Evolutionary conservation across 768 basidiomycete genomes (phyloP).

Genomic region (Candolleomyces aberdarensis): DNA sequence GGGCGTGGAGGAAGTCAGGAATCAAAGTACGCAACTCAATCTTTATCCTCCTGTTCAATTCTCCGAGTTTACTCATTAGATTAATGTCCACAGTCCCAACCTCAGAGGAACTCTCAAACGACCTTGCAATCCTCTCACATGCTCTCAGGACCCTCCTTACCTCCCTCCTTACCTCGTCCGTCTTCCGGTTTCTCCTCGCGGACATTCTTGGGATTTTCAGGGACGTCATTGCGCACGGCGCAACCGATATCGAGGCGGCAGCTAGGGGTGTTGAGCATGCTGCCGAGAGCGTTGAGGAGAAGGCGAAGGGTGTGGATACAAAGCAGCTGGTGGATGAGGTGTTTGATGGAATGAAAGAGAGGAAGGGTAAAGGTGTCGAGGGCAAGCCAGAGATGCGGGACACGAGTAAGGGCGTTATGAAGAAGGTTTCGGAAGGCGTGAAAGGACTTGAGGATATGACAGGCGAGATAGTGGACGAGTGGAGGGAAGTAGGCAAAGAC

Average conservation of each 20-base stretch:
- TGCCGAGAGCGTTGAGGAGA: conserved; percentile 29
- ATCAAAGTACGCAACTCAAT: conserved; percentile 12
- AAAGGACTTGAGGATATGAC: conserved; percentile 1
- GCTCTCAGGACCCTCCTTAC: conserved; percentile 26
- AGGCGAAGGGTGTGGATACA: conserved; percentile 14
- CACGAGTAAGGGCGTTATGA: conserved; percentile 18
- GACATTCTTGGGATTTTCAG: conserved; percentile 29
- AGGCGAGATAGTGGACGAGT: not conserved
- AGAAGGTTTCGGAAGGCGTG: conserved; percentile 16
- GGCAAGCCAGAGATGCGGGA: not conserved
- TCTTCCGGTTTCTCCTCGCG: conserved; percentile 32
- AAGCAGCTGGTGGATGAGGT: conserved; percentile 12
- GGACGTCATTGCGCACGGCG: conserved; percentile 29
- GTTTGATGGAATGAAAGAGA: conserved; percentile 1
- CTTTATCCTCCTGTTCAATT: not conserved
- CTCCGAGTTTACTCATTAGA: too few relatives aligned
- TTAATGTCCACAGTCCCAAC: conserved; percentile 16
- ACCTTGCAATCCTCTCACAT: conserved; percentile 22
- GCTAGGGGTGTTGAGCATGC: conserved; percentile 29
- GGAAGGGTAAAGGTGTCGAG: not conserved
- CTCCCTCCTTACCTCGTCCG: conserved; percentile 29
- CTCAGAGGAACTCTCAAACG: conserved; percentile 22
- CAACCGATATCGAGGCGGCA: conserved; percentile 26
- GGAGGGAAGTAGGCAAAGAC: not conserved
- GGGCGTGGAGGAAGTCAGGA: conserved; percentile 8